Base-by-base conservation (phyloP, 108 stramenopile species). In the Cyclotella cryptica region DNA sequence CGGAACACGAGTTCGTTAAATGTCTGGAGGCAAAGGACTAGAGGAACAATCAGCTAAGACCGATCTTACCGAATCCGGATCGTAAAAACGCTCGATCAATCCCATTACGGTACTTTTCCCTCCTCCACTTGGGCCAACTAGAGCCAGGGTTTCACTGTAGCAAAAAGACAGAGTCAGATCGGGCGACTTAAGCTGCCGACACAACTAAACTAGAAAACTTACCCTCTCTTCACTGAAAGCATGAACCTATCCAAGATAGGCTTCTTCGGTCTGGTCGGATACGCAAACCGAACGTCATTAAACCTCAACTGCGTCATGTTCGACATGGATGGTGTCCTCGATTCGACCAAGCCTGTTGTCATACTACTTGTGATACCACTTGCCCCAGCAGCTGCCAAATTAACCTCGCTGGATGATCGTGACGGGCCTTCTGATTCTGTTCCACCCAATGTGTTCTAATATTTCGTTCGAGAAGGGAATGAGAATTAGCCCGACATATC, bases 11-110 rank as follows among this genome's bases (percentile, higher is more conserved):
- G n/a, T n/a, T n/a, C n/a, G n/a, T 28, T 19, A 8, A 3, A 51
- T 19, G 8, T 6, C 3, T 19, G 3, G 3, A 8, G 8, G 5
- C 5, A 51, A 6, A 6, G 1, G 49, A 8, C 49, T 8, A 19
- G 8, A 51, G 3, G 49, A 51, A 51, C n/a, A n/a, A n/a, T n/a
- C n/a, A n/a, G 8, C 5, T 2, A 6, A 59, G 27, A 4, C 5
- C 4, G 24, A 22, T 6, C 40, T 63, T 40, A 63, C 62, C 30
- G 7, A 54, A 41, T 74, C 57, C 0, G 96, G 93, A 81, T 97
- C 98, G 84, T 99, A 99, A 67, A 98, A 96, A 8, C 97, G 88
- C 70, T 97, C 92, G 40, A 99, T 75, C n/a, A 99, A 63, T 5
- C 77, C 73, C 11, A 98, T 89, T 18, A 86, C 81, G 1, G 97